A percentile compares a stretch with the other conserved stretches of the same genome.
phyloP scores from a whole-genome alignment of 2,329 filamentous ascomycete species.

The Hypoxylon rubiginosum region DNA sequence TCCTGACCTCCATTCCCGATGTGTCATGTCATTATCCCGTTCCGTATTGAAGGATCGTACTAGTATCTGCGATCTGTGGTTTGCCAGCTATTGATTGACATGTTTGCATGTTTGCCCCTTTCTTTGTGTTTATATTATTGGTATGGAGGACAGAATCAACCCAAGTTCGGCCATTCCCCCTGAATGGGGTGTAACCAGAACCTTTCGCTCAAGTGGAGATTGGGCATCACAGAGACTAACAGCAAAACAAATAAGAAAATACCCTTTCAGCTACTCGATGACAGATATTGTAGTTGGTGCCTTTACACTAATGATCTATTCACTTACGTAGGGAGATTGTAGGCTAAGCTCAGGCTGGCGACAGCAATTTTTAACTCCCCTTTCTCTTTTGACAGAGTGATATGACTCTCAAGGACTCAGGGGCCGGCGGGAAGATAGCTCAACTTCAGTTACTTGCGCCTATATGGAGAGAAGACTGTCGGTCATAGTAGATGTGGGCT shows the following conservation, averaged over 20 bases:
- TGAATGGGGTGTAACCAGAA: too few relatives aligned
- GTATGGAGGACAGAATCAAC: not conserved
- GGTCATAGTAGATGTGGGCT: too few relatives aligned
- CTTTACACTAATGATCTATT: not conserved
- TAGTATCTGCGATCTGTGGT: not conserved
- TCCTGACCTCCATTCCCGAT: constrained; percentile 10
- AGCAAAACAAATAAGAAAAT: not conserved
- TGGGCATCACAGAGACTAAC: not conserved
- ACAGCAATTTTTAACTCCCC: too few relatives aligned
- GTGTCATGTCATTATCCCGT: not conserved
- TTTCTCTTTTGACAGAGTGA: too few relatives aligned
- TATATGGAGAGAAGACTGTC: too few relatives aligned
- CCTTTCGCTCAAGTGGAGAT: not conserved
- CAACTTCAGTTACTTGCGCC: too few relatives aligned
- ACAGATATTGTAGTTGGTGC: not conserved
- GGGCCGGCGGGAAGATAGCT: too few relatives aligned
- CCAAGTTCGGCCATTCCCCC: too few relatives aligned
- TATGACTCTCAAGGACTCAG: too few relatives aligned
- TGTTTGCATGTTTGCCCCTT: not conserved
- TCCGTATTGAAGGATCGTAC: not conserved
- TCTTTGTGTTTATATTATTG: not conserved
- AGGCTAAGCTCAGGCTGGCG: too few relatives aligned
- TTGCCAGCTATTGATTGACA: not conserved
- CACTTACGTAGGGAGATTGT: not conserved
- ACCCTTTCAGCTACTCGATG: not conserved